Conservation (phyloP, 345 rosid genomes). For the Sonneratia alba region DNA sequence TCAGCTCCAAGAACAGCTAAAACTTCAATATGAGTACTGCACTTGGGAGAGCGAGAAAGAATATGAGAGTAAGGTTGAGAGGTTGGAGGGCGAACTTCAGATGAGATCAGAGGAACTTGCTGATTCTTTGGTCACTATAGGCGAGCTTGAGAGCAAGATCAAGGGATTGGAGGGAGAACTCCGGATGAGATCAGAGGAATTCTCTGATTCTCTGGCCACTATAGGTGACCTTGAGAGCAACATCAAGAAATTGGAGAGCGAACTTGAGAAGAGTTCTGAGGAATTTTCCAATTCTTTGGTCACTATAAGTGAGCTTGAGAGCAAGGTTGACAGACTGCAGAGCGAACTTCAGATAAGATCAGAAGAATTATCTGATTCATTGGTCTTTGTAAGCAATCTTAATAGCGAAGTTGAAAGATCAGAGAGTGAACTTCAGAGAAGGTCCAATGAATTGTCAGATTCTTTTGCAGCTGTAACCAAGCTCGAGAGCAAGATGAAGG, state of each 20-base stretch:
- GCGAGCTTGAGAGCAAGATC: conserved; percentile 42
- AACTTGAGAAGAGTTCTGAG: too few relatives aligned
- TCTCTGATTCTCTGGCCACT: conserved; percentile 29
- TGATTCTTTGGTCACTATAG: conserved; percentile 35
- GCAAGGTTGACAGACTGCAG: too few relatives aligned
- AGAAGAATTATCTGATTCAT: too few relatives aligned
- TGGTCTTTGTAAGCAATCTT: too few relatives aligned
- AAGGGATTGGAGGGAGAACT: background rate
- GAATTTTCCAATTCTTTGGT: too few relatives aligned
- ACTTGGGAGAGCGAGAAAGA: conserved; percentile 35
- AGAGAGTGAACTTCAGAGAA: too few relatives aligned
- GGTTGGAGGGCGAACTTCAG: conserved; percentile 12
- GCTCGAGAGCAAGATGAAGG: conserved; percentile 37
- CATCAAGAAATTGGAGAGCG: too few relatives aligned
- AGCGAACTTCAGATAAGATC: too few relatives aligned
- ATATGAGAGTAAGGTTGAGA: conserved; percentile 19
- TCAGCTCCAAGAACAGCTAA: conserved; percentile 65
- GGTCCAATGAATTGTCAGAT: too few relatives aligned
- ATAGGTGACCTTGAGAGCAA: too few relatives aligned
- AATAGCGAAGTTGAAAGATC: too few relatives aligned
- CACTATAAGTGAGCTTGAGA: too few relatives aligned
- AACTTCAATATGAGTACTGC: conserved; percentile 64
- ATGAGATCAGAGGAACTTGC: conserved; percentile 33
- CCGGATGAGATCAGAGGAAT: background rate
- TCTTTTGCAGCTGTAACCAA: conserved; percentile 25